Percentiles rank a stretch among this genome's conserved stretches.
Conservation (phyloP, 2,329 filamentous ascomycete species). For the Epichloe brachyelytri region DNA sequence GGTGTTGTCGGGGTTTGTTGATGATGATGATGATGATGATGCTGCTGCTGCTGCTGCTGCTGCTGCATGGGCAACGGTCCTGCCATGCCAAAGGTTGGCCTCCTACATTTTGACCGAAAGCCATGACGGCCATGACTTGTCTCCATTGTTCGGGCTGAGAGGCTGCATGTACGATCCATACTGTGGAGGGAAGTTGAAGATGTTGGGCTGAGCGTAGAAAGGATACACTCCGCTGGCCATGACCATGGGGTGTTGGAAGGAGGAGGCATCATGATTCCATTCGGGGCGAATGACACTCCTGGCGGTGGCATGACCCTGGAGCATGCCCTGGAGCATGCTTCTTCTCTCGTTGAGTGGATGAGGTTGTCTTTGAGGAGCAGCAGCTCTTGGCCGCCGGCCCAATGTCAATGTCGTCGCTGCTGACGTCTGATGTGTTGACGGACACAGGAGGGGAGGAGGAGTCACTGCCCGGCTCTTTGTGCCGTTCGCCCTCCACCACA, state of each 20-base stretch:
- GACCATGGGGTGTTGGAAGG: conserved; percentile 22
- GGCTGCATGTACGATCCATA: conserved; percentile 43
- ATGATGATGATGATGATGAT: not conserved
- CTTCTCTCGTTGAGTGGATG: conserved; percentile 10
- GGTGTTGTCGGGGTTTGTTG: conserved; percentile 4
- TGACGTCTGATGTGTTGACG: conserved; percentile 7
- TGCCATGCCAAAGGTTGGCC: conserved; percentile 11
- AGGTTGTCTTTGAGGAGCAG: conserved; percentile 13
- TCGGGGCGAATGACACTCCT: conserved; percentile 11
- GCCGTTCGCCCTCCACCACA: conserved; percentile 10
- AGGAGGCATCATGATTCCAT: conserved; percentile 20
- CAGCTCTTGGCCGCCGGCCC: conserved; percentile 15
- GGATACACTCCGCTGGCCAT: conserved; percentile 27
- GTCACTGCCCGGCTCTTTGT: not conserved
- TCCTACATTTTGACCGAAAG: conserved; percentile 1
- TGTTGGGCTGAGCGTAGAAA: conserved; percentile 29
- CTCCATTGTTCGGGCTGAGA: conserved; percentile 41
- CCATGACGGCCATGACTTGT: conserved; percentile 29
- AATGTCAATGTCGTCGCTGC: conserved; percentile 1
- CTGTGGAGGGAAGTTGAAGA: conserved; percentile 40
- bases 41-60: not conserved
- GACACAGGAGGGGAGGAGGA: not conserved
- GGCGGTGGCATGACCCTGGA: conserved; percentile 9
- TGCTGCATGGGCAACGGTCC: conserved; percentile 11
- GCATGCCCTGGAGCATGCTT: conserved; percentile 10